These are phyloP conservation scores for Neurospora sp. DNA, from an alignment of 495 filamentous ascomycete genomes.

Conservation along the genomic window DNA sequence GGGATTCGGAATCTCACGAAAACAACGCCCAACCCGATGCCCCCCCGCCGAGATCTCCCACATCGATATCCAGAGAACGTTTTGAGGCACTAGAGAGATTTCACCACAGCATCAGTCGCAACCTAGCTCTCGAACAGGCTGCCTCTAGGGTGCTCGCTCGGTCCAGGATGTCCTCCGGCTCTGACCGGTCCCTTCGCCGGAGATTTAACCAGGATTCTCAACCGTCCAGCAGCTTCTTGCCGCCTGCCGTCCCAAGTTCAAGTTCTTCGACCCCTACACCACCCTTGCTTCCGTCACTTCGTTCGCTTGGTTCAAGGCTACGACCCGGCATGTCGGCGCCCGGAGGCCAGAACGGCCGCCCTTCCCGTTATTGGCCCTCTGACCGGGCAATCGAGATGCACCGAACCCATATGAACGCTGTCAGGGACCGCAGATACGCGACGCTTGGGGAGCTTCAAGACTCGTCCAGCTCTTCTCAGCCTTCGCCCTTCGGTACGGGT, in stretches of 20 bases:
- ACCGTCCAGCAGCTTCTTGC: slow-evolving; percentile 15
- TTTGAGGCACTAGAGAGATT: slow-evolving; percentile 31
- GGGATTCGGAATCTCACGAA: background rate
- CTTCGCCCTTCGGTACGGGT: background rate
- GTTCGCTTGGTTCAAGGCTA: slow-evolving; percentile 24
- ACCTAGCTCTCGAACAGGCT: slow-evolving; percentile 1
- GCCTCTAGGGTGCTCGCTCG: slow-evolving; percentile 1
- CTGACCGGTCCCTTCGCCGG: slow-evolving; percentile 22
- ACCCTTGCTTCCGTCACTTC: slow-evolving; percentile 31
- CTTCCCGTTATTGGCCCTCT: slow-evolving; percentile 21
- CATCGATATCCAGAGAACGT: background rate
- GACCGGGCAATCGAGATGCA: slow-evolving; percentile 24
- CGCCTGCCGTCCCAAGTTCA: slow-evolving; percentile 5
- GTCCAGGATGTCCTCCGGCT: slow-evolving; percentile 30
- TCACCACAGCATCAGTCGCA: slow-evolving; percentile 18
- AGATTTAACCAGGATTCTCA: slow-evolving; percentile 29
- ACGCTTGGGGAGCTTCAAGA: slow-evolving; percentile 8
- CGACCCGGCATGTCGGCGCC: slow-evolving; percentile 19
- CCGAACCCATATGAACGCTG: slow-evolving; percentile 2
- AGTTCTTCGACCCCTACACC: slow-evolving; percentile 7
- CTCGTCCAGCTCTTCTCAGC: background rate
- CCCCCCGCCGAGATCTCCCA: background rate
- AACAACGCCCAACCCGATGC: background rate
- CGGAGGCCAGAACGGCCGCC: slow-evolving; percentile 8
- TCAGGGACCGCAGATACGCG: background rate